Conservation (phyloP, 2,329 filamentous ascomycete species). For the Hymenoscyphus repandus region DNA sequence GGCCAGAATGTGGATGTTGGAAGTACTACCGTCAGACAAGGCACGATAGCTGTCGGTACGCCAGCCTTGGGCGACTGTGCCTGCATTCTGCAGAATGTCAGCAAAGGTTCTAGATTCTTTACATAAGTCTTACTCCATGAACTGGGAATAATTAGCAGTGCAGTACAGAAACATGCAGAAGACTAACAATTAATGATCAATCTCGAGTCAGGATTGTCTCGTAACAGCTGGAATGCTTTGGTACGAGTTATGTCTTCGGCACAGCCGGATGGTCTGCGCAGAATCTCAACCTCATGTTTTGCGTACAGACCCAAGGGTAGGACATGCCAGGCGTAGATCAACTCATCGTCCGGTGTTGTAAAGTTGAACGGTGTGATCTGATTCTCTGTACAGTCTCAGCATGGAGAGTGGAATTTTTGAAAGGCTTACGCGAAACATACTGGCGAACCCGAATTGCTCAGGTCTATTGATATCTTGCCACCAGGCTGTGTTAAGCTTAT, state of each 20-base stretch:
- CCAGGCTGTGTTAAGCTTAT: constrained; percentile 68
- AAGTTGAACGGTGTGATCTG: constrained; percentile 86
- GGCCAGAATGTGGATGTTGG: constrained; percentile 71
- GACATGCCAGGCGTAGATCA: constrained; percentile 85
- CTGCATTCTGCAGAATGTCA: constrained; percentile 61
- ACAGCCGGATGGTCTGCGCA: constrained; percentile 39
- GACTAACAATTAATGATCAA: constrained; percentile 59
- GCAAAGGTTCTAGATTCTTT: neutral
- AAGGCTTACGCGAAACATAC: constrained; percentile 40
- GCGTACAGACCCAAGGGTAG: constrained; percentile 73
- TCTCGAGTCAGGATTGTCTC: constrained; percentile 56
- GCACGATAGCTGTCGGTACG: constrained; percentile 74
- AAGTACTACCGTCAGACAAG: constrained; percentile 64
- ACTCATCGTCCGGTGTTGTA: constrained; percentile 67
- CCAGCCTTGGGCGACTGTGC: constrained; percentile 73
- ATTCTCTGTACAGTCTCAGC: constrained; percentile 50
- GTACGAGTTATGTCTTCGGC: constrained; percentile 49
- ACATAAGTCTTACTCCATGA: constrained; percentile 49
- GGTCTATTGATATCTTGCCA: constrained; percentile 71
- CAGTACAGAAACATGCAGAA: neutral
- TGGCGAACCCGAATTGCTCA: constrained; percentile 80
- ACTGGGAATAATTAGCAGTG: constrained; percentile 37
- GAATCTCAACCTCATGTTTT: constrained; percentile 60
- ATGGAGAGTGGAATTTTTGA: neutral
- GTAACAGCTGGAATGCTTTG: constrained; percentile 56